These are phyloP conservation scores for Biscogniauxia mediterranea DNA, from an alignment of 2,329 filamentous ascomycete genomes.

Conservation along the genomic window DNA sequence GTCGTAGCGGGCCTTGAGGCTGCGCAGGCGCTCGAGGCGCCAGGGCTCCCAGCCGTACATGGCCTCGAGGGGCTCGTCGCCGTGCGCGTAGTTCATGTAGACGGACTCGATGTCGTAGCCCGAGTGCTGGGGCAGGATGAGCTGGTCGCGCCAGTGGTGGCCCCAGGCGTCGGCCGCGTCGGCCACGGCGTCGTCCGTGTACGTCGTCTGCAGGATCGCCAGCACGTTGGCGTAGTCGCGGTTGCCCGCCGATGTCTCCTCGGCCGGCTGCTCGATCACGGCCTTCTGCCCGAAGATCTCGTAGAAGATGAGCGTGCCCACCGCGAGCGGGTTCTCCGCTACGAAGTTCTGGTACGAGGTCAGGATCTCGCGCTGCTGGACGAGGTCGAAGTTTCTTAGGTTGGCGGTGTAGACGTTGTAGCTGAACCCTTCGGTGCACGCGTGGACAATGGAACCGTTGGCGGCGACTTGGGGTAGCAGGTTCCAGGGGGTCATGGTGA, in stretches of 20 bases:
- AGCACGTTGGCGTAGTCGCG: slow-evolving; percentile 8
- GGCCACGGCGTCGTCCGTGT: slow-evolving; percentile 8
- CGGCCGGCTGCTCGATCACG: neutral
- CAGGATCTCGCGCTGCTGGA: neutral
- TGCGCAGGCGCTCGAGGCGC: neutral
- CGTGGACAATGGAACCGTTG: slow-evolving; percentile 6
- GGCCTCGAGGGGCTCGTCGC: slow-evolving; percentile 9
- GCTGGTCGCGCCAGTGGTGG: slow-evolving; percentile 5
- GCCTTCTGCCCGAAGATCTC: slow-evolving; percentile 12
- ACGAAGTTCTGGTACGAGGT: slow-evolving; percentile 1
- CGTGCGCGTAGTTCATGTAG: slow-evolving; percentile 18
- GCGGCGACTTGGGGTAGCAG: slow-evolving; percentile 6
- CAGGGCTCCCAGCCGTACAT: slow-evolving; percentile 10
- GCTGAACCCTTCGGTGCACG: slow-evolving; percentile 4
- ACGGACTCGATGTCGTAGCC: slow-evolving; percentile 9
- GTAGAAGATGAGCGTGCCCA: slow-evolving; percentile 6
- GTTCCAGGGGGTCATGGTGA: slow-evolving; percentile 7
- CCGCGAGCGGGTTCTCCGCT: slow-evolving; percentile 6
- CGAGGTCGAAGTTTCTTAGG: neutral
- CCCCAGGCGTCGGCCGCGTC: slow-evolving; percentile 8
- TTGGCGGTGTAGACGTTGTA: slow-evolving; percentile 4
- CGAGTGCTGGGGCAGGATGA: slow-evolving; percentile 2
- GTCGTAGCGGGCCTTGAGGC: neutral
- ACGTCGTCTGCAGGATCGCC: slow-evolving; percentile 4
- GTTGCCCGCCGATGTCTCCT: slow-evolving; percentile 9